Evolutionary conservation across 768 basidiomycete species (phyloP).

Genomic region (Neoboletus subvelutipes): DNA sequence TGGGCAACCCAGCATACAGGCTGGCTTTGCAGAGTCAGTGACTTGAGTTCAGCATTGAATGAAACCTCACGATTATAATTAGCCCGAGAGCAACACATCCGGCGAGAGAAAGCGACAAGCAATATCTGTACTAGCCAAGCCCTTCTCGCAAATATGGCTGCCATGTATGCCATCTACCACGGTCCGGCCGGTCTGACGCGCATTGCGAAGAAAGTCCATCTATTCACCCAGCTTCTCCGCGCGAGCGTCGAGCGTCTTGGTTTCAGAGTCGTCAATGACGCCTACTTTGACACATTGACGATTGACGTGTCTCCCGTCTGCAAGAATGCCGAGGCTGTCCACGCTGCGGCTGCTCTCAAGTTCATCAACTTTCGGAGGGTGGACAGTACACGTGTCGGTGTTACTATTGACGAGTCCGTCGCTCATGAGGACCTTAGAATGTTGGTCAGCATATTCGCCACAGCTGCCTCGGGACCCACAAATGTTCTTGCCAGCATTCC

Average conservation of each 20-base stretch:
- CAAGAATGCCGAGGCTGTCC: slow-evolving; percentile 59
- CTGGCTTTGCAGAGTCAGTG: slow-evolving; percentile 89
- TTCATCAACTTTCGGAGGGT: slow-evolving; percentile 85
- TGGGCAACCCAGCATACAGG: slow-evolving; percentile 87
- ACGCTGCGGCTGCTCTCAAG: slow-evolving; percentile 57
- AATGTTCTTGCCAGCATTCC: slow-evolving; percentile 49
- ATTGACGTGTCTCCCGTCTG: slow-evolving; percentile 66
- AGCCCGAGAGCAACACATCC: slow-evolving; percentile 97
- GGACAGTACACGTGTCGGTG: slow-evolving; percentile 72
- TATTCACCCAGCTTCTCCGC: slow-evolving; percentile 77
- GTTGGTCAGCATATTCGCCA: slow-evolving; percentile 80
- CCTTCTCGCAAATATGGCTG: slow-evolving; percentile 97
- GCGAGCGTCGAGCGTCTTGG: slow-evolving; percentile 67
- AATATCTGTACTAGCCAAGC: slow-evolving; percentile 99
- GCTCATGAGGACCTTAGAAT: slow-evolving; percentile 69
- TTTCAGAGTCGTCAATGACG: slow-evolving; percentile 64
- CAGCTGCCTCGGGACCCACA: slow-evolving; percentile 52
- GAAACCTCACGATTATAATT: slow-evolving; percentile 8
- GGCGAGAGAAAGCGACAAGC: slow-evolving; percentile 96
- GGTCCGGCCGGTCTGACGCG: slow-evolving; percentile 81
- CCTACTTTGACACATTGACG: slow-evolving; percentile 91
- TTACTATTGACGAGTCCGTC: slow-evolving; percentile 92
- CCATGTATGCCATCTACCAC: slow-evolving; percentile 98
- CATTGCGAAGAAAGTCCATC: slow-evolving; percentile 91
- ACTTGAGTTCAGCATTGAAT: not conserved